Conservation (phyloP, 192 early-diverging fungal genomes). For the Rhizophagus sp. region DNA sequence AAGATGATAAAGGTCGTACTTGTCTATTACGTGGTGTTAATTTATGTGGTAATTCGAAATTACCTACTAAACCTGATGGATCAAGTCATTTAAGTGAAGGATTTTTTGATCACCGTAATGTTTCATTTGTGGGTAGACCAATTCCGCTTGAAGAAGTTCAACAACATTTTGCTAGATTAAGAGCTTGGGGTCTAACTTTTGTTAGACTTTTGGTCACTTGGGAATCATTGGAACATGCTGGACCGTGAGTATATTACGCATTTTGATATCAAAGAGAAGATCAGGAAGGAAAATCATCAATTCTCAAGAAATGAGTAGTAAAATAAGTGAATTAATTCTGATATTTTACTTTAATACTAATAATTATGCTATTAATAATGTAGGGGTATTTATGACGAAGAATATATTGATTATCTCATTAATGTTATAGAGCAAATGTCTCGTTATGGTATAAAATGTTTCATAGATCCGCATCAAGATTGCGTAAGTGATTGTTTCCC, state of each 20-base stretch:
- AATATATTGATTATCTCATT: constrained; percentile 76
- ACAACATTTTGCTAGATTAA: constrained; percentile 72
- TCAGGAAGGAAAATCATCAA: no score
- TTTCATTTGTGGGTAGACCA: constrained; percentile 78
- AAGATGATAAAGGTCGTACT: constrained; percentile 57
- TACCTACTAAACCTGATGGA: constrained; percentile 70
- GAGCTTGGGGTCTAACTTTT: constrained; percentile 81
- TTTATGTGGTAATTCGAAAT: constrained; percentile 74
- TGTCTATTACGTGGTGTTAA: constrained; percentile 77
- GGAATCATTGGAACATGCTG: constrained; percentile 79
- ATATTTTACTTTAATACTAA: neutral
- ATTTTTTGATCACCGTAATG: constrained; percentile 72
- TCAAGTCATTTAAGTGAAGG: constrained; percentile 61
- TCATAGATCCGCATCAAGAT: constrained; percentile 91
- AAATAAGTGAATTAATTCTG: neutral
- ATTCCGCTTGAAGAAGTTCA: constrained; percentile 75
- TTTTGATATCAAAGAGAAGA: neutral
- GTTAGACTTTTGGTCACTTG: constrained; percentile 76
- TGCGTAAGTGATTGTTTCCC: constrained; percentile 46
- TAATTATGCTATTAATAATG: neutral
- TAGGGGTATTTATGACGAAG: constrained; percentile 78
- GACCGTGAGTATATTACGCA: constrained; percentile 52
- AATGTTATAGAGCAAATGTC: constrained; percentile 64
- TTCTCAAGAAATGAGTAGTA: no score
- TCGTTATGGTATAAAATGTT: constrained; percentile 78